phyloP scores from a whole-genome alignment of 495 filamentous ascomycete species.

The Bathelium albidoporum region DNA sequence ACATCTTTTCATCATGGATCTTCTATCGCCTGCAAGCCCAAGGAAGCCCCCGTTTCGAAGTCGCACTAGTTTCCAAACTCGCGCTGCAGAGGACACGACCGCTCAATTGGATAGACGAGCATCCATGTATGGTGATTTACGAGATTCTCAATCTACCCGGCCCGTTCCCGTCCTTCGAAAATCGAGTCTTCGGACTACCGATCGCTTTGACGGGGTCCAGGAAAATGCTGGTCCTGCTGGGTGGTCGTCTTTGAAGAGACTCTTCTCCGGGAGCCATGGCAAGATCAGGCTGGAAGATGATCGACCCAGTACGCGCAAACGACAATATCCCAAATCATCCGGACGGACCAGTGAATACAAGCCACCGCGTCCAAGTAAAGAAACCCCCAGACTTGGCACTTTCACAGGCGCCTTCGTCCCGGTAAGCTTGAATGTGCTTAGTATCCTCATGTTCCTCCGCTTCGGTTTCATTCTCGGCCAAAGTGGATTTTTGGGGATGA shows the following conservation, averaged over 20 bases:
- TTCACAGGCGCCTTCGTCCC: slow-evolving; percentile 80
- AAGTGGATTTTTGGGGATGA: slow-evolving; percentile 65
- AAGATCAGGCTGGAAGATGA: slow-evolving; percentile 5
- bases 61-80: slow-evolving; percentile 45
- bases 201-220: background rate
- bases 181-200: slow-evolving; percentile 9
- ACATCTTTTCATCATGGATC: background rate
- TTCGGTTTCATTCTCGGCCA: slow-evolving; percentile 75
- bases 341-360: slow-evolving; percentile 18
- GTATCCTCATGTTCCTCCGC: slow-evolving; percentile 84
- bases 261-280: background rate
- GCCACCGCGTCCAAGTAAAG: slow-evolving; percentile 38
- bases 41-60: slow-evolving; percentile 26
- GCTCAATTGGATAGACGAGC: slow-evolving; percentile 36
- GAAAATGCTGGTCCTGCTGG: background rate
- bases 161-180: slow-evolving; percentile 18
- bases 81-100: slow-evolving; percentile 46
- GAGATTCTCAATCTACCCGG: background rate
- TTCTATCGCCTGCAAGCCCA: background rate
- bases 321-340: background rate
- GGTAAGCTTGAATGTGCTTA: slow-evolving; percentile 78
- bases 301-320: background rate
- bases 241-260: background rate
- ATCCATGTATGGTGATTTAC: slow-evolving; percentile 13
- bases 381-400: slow-evolving; percentile 54